Evolutionary conservation across 495 filamentous ascomycete genomes (phyloP).

Genomic region (Stereocaulon alpinum): DNA sequence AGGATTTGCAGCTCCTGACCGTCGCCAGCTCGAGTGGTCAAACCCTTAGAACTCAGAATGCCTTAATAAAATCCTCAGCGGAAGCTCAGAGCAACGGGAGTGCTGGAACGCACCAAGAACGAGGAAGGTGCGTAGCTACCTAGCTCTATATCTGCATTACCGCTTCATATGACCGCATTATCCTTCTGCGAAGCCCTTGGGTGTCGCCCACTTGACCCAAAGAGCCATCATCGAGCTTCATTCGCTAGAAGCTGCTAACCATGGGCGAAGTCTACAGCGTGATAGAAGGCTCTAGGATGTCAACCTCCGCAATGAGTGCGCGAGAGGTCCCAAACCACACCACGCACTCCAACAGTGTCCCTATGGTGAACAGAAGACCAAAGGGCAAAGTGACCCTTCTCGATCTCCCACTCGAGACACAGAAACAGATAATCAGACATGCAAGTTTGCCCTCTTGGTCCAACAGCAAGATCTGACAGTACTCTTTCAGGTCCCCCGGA

Average conservation of each 20-base stretch:
- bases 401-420: constrained; percentile 40
- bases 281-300: not conserved
- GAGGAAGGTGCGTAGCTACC: constrained; percentile 2
- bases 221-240: not conserved
- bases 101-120: not conserved
- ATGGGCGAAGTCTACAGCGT: not conserved
- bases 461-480: not conserved
- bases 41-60: not conserved
- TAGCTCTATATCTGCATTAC: not conserved
- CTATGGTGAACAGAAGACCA: not conserved
- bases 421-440: constrained; percentile 41
- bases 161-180: not conserved
- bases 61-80: not conserved
- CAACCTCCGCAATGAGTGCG: not conserved
- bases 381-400: constrained; percentile 23
- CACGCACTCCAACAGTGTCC: not conserved
- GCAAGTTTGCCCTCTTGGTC: constrained; percentile 23
- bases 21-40: not conserved
- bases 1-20: not conserved
- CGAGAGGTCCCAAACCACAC: not conserved
- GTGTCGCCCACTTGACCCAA: not conserved
- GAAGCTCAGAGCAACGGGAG: not conserved
- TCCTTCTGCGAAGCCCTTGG: not conserved
- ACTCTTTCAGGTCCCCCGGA: constrained; percentile 15
- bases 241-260: not conserved